Conservation (phyloP, 371 early-diverging fungal genomes). For the Syncephalastrum monosporum region DNA sequence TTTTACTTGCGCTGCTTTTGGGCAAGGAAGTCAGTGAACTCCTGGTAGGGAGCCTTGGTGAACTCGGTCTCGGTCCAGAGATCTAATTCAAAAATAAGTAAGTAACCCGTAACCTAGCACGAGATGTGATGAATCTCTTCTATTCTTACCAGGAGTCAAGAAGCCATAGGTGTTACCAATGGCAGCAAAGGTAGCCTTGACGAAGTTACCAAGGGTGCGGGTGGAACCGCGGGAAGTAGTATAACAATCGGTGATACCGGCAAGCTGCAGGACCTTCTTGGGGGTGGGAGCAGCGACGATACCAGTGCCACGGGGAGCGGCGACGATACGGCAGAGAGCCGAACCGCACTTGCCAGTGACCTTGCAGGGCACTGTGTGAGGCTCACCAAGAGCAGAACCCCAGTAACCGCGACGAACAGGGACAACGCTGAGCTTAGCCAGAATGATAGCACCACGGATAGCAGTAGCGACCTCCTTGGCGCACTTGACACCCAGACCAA, state of each 20-base stretch:
- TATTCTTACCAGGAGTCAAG: constrained; percentile 75
- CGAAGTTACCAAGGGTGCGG: constrained; percentile 93
- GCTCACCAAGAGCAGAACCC: constrained; percentile 91
- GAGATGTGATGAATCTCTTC: too few relatives aligned
- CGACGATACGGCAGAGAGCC: constrained; percentile 89
- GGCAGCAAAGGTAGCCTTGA: constrained; percentile 97
- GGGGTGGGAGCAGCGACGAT: constrained; percentile 94
- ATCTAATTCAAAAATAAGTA: constrained; percentile 28
- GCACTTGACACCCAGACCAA: constrained; percentile 98
- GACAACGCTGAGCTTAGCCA: constrained; percentile 95
- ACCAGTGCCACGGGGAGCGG: constrained; percentile 99
- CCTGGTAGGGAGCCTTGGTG: constrained; percentile 87
- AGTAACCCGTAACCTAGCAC: neutral
- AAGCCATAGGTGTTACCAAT: constrained; percentile 95
- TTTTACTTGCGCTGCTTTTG: constrained; percentile 38
- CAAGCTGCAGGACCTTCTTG: constrained; percentile 96
- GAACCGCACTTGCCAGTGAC: constrained; percentile 62
- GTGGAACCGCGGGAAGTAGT: constrained; percentile 90
- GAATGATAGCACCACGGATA: constrained; percentile 96
- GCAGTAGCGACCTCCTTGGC: constrained; percentile 98
- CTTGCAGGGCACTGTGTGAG: constrained; percentile 33
- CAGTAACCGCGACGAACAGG: constrained; percentile 99
- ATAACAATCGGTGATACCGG: constrained; percentile 98
- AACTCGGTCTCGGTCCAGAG: constrained; percentile 89
- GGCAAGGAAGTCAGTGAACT: constrained; percentile 85